Evolutionary conservation across 2,329 filamentous ascomycete genomes (phyloP), one percentile per base, ranked within the genome.

Genomic region (Pyrenochaeta sp.): DNA sequence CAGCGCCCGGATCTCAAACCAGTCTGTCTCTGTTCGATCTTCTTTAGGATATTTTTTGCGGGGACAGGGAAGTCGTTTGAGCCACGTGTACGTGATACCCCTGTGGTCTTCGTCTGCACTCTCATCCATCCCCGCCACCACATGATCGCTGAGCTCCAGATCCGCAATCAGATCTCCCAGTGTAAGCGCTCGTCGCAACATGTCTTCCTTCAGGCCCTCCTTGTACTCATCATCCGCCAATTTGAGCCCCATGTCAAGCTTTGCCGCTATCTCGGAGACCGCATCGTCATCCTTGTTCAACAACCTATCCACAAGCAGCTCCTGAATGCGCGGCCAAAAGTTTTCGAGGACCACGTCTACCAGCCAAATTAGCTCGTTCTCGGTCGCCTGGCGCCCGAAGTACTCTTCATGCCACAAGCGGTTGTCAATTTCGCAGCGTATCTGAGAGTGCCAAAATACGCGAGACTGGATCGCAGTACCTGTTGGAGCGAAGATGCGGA

Each of bases 181-280:
- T 19, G 19, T 19, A 19, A 19, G 19, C 19, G 19, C 19, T 19
- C 19, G 19, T 19, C 19, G 88, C 7, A 36, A 10, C 32, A 3
- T 13, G 3, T 36, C 8, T 15, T 36, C 3, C 32, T 10, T 36
- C 32, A 9, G 28, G 28, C 5, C 3, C 2, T 36, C 32, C 32
- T 36, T 13, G 3, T 15, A 3, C 32, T 36, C 12, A 15, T 9
- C 12, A 3, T 36, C 32, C 12, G 32, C 3, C 12, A 15, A 36
- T 4, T 9, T 15, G 3, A 10, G 12, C 3, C 3, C 32, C 32
- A 9, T 4, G 12, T 36, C 3, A 4, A 36, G 3, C 12, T 36
- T 13, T 12, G 6, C 3, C 32, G 3, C 32, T 3, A 36, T 10
- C 12, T 15, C 32, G 3, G 32, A 36, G 8, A 4, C 32, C 12